Base-by-base conservation (phyloP, 306 rosid species). In the Elaeagnus macrophylla region DNA sequence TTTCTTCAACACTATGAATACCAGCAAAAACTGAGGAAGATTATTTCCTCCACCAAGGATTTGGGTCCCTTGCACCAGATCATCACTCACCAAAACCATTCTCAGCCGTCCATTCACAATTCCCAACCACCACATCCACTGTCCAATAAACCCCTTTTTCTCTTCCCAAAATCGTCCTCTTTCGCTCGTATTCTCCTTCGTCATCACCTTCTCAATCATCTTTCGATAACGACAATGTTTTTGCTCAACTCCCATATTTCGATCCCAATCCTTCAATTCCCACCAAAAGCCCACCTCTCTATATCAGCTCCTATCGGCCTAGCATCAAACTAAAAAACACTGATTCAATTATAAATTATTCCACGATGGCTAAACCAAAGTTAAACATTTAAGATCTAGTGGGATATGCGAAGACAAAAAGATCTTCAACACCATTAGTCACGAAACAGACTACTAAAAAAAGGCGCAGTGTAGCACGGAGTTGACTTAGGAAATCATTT, bases 231-330 rank as follows among this genome's bases (percentile, higher is more conserved):
- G 75, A 64, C 56, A 70, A 49, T 47, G 70, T 44, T 68, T 77
- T 54, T 64, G 68, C 44, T 61, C 68, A 57, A 51, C 69, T 47
- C 83, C 79, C 48, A 25, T 3, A 25, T 25, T 25, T 25, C 18
- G 46, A 40, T 56, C 76, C 66, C 25, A 60, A 17, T 51, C 17
- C 62, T 9, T 16, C 56, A 9, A 5, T 48, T 38, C 52, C 77
- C 51, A 13, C 13, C 57, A 12, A 41, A 20, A 41, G 45, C 60
- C 66, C 70, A 39, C 73, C 89, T 55, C 77, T 76, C 38, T 75
- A 50, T 63, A 80, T 91, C 74, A 67, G 81, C 54, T 96, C 95
- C n/a, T n/a, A n/a, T n/a, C n/a, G n/a, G n/a, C n/a, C n/a, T n/a
- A n/a, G n/a, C n/a, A n/a, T n/a, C n/a, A n/a, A n/a, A n/a, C n/a